Percentiles rank a stretch among this genome's conserved stretches.
phyloP scores from a whole-genome alignment of 352 stramenopile species.

The Aphanomyces invadans region DNA sequence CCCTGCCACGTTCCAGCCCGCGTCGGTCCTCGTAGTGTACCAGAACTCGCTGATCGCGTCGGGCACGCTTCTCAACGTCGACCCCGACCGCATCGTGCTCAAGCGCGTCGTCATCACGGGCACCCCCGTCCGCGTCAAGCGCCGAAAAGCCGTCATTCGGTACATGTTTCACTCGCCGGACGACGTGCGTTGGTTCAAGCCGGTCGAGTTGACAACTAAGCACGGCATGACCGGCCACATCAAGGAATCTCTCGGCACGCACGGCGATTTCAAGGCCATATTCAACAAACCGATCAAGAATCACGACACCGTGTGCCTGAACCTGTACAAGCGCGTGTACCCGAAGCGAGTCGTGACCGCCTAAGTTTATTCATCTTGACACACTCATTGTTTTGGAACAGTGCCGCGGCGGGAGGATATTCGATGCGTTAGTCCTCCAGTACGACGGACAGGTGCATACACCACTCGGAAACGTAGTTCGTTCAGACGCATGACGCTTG shows the following conservation, averaged over 20 bases:
- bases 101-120: constrained; percentile 98
- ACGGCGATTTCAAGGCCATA: constrained; percentile 98
- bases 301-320: constrained; percentile 98
- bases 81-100: constrained; percentile 96
- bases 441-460: no score
- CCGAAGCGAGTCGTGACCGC: constrained; percentile 87
- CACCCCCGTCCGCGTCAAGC: constrained; percentile 98
- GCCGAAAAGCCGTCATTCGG: constrained; percentile 95
- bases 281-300: constrained; percentile 99
- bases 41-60: constrained; percentile 87
- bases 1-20: constrained; percentile 95
- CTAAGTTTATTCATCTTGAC: constrained; percentile 1
- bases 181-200: constrained; percentile 98
- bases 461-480: no score
- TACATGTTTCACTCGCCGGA: constrained; percentile 99
- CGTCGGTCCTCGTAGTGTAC: constrained; percentile 94
- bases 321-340: constrained; percentile 99
- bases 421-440: not conserved
- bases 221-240: constrained; percentile 98
- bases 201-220: constrained; percentile 96
- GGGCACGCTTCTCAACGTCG: constrained; percentile 92
- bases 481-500: no score
- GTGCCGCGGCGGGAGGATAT: not conserved
- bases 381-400: not conserved
- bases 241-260: constrained; percentile 95